Base-by-base conservation (phyloP, 805 yeast genomes). In the Yamadazyma paraphyllophila region DNA sequence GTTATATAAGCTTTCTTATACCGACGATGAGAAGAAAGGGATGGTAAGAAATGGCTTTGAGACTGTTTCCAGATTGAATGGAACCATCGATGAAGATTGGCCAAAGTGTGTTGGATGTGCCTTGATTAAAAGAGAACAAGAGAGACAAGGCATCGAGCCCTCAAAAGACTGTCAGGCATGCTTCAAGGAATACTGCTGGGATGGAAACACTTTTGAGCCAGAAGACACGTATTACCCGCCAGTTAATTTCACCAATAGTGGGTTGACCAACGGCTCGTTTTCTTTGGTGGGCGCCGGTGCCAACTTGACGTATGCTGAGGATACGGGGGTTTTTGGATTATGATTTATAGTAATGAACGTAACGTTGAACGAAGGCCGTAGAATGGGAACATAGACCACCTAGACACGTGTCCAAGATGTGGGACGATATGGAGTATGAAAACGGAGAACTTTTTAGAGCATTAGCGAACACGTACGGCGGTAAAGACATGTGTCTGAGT, bases 21-120 rank as follows among this genome's bases (percentile, higher is more conserved):
- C 63, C 6, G 71, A 69, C 43, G 52, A 52, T 20, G 68, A 69
- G 36, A 70, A 68, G 51, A 64, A 63, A 45, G 63, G 61, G 1
- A 60, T 69, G 61, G 56, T 71, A 11, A 51, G 58, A 39, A 71
- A 71, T 48, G 75, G 74, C 4, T 64, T 61, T 42, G 72, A 71
- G 36, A 50, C 62, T 11, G 65, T 61, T 11, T 53, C 67, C 6
- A 55, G 66, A 37, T 47, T 60, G 35, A 70, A 70, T 53, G 56
- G 61, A 8, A 66, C 75, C 14, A 53, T 67, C 39, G 75, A 69
- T 45, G 53, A 49, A 4, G 60, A 64, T 11, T 71, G 70, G 71
- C 57, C 60, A 27, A 57, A 63, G 5, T 71, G 76, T 53, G 67
- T 69, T 20, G 73, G 66, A 0, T 69, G 75, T 55, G 75, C 75